A percentile compares a stretch with the other conserved stretches of the same genome.
Conservation (phyloP, 176 grass and related monocot species). For the Carex littledalei region DNA sequence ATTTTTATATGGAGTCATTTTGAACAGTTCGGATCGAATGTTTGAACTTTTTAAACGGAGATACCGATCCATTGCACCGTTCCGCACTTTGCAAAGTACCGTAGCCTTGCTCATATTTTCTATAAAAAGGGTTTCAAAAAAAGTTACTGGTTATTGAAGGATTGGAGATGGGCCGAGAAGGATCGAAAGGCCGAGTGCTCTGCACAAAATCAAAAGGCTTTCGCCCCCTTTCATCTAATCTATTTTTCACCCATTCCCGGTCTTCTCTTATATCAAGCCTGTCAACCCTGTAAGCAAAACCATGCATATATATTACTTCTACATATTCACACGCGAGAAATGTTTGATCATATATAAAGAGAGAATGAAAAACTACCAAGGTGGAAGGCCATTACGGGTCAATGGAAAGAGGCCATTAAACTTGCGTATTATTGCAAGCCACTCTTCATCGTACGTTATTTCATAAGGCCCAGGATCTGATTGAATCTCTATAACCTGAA, state of each 20-base stretch:
- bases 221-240: conserved; percentile 59
- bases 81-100: too few relatives aligned
- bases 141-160: conserved; percentile 36
- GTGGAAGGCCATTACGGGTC: conserved; percentile 38
- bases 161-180: conserved; percentile 27
- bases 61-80: too few relatives aligned
- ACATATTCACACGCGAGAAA: conserved; percentile 13
- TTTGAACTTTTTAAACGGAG: too few relatives aligned
- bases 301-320: conserved; percentile 19
- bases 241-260: conserved; percentile 54
- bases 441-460: conserved; percentile 88
- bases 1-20: too few relatives aligned
- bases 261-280: conserved; percentile 56
- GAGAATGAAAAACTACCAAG: conserved; percentile 31
- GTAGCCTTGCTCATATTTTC: not conserved
- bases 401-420: conserved; percentile 65
- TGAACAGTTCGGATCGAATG: too few relatives aligned
- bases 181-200: conserved; percentile 49
- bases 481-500: conserved; percentile 81
- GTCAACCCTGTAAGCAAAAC: conserved; percentile 44
- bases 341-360: not conserved
- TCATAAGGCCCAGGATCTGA: conserved; percentile 74
- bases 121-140: not conserved
- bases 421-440: conserved; percentile 85
- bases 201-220: conserved; percentile 85